Evolutionary conservation across 1,139 yeast genomes (phyloP).

Genomic region (Saccharomyces hybrid): DNA sequence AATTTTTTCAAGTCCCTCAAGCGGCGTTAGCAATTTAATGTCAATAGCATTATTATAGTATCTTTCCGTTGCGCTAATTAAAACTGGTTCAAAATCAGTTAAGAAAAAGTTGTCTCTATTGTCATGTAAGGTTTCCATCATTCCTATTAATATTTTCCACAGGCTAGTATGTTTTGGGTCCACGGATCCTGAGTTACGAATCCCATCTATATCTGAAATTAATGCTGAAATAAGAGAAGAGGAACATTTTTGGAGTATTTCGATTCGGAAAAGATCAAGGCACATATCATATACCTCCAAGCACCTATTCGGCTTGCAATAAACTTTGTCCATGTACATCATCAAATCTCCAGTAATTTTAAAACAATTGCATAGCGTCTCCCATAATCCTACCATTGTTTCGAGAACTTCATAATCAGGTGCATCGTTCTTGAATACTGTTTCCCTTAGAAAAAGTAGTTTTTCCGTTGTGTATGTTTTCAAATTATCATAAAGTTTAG

Average conservation of each 20-base stretch:
- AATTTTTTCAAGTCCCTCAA: conserved; percentile 45
- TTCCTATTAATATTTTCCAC: conserved; percentile 39
- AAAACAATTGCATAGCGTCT: conserved; percentile 67
- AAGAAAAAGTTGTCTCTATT: conserved; percentile 46
- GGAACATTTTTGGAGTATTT: conserved; percentile 32
- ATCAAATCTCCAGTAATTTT: conserved; percentile 77
- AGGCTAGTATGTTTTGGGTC: conserved; percentile 4
- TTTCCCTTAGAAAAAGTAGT: conserved; percentile 34
- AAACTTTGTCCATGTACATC: conserved; percentile 81
- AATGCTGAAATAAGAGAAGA: conserved; percentile 11
- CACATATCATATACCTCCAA: conserved; percentile 74
- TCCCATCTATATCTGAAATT: conserved; percentile 15
- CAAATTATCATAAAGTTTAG: conserved; percentile 59
- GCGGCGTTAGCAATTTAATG: conserved; percentile 40
- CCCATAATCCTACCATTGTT: conserved; percentile 54
- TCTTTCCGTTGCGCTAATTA: conserved; percentile 47
- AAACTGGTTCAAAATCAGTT: conserved; percentile 58
- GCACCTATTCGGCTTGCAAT: conserved; percentile 62
- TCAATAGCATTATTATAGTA: conserved; percentile 46
- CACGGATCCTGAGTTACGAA: conserved; percentile 23
- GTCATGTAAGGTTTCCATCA: conserved; percentile 57
- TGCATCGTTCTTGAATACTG: conserved; percentile 13
- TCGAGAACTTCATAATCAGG: conserved; percentile 36
- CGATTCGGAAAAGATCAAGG: conserved; percentile 47
- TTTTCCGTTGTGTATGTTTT: conserved; percentile 45